phyloP scores from a whole-genome alignment of 768 basidiomycete genomes.

The Royoungia palumana region DNA sequence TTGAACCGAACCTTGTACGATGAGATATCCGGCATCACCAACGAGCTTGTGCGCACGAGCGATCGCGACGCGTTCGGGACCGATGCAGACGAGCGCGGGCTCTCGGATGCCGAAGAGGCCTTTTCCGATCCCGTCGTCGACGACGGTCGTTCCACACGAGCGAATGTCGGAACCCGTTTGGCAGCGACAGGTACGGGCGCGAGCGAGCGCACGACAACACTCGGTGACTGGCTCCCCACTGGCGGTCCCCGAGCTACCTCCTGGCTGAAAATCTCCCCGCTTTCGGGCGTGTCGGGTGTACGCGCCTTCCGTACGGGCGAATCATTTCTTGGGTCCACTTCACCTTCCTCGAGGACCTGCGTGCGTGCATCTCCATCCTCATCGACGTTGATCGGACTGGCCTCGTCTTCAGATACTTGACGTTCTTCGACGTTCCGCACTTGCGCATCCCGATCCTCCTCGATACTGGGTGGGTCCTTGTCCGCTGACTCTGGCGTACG shows the following conservation, averaged over 20 bases:
- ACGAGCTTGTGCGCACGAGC: not conserved
- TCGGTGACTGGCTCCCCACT: not conserved
- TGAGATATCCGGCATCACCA: slow-evolving; percentile 25
- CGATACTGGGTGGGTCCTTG: not conserved
- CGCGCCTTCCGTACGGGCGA: not conserved
- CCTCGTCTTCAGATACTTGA: not conserved
- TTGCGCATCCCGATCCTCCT: not conserved
- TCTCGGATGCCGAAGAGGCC: not conserved
- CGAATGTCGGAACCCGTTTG: not conserved
- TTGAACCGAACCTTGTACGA: slow-evolving; percentile 23
- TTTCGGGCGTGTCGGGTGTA: slow-evolving; percentile 2
- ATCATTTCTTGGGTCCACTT: slow-evolving; percentile 12
- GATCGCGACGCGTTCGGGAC: not conserved
- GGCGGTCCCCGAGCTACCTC: not conserved
- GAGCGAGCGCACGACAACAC: not conserved
- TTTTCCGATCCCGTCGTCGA: not conserved
- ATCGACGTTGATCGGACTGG: too few species aligned
- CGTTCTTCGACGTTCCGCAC: too few species aligned
- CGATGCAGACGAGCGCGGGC: not conserved
- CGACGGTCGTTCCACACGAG: not conserved
- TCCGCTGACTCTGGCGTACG: not conserved
- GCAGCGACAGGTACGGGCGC: not conserved
- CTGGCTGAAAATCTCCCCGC: slow-evolving; percentile 18
- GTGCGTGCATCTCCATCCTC: not conserved
- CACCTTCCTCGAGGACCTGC: slow-evolving; percentile 11